A percentile compares a stretch with the other conserved stretches of the same genome.
Conservation (phyloP, 805 yeast genomes). For the Starmerella stellata region DNA sequence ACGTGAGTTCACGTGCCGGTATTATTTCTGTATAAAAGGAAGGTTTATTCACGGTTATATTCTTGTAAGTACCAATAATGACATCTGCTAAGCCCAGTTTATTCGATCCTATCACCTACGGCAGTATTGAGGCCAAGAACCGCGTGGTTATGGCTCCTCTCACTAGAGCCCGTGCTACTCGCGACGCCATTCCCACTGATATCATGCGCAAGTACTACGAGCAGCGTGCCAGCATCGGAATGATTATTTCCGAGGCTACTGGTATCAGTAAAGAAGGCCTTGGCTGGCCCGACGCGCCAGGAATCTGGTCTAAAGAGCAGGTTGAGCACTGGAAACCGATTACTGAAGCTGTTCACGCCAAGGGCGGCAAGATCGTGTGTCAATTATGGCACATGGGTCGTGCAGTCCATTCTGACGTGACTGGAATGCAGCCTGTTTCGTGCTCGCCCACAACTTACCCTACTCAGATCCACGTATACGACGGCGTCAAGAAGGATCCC, state of each 20-base stretch:
- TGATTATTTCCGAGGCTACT: slow-evolving; percentile 43
- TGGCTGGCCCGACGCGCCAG: slow-evolving; percentile 24
- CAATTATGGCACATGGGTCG: slow-evolving; percentile 15
- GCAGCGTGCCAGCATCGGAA: slow-evolving; percentile 32
- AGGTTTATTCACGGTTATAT: too few relatives aligned
- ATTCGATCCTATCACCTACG: slow-evolving; percentile 26
- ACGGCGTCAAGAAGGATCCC: slow-evolving; percentile 9
- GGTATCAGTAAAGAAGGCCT: slow-evolving; percentile 28
- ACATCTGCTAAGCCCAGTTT: slow-evolving; percentile 8
- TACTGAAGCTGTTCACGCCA: slow-evolving; percentile 18
- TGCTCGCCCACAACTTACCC: slow-evolving; percentile 6
- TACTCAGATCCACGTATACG: slow-evolving; percentile 5
- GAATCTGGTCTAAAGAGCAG: slow-evolving; percentile 20
- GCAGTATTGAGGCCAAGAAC: slow-evolving; percentile 21
- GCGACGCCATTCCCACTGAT: slow-evolving; percentile 28
- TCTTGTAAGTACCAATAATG: too few relatives aligned
- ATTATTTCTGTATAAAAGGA: too few relatives aligned
- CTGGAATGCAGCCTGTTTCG: slow-evolving; percentile 8
- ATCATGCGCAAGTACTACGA: slow-evolving; percentile 34
- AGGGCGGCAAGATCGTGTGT: slow-evolving; percentile 14
- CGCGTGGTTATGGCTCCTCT: slow-evolving; percentile 34
- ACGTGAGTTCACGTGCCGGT: too few relatives aligned
- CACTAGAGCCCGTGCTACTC: slow-evolving; percentile 28
- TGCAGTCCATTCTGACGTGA: slow-evolving; percentile 10
- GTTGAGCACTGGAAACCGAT: slow-evolving; percentile 24